Evolutionary conservation across 495 filamentous ascomycete genomes (phyloP).

Genomic region (Daldinia caldariorum): DNA sequence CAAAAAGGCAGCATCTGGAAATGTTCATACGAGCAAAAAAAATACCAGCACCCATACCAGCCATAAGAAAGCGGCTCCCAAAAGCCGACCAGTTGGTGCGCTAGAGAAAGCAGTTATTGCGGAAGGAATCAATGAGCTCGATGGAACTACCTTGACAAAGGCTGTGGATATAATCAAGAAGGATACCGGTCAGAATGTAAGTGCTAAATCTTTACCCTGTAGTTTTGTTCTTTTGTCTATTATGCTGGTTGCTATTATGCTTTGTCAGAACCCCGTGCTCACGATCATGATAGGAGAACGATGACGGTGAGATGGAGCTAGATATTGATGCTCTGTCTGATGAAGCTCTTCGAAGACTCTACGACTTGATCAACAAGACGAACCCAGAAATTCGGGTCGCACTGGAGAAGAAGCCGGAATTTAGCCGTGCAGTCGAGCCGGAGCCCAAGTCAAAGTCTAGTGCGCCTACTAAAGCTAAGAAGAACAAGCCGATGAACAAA

Average conservation of each 20-base stretch:
- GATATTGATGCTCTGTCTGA: constrained; percentile 87
- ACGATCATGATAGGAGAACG: constrained; percentile 61
- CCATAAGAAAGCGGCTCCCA: constrained; percentile 57
- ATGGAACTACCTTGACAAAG: constrained; percentile 75
- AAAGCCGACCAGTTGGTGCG: constrained; percentile 68
- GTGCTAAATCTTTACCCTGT: constrained; percentile 43
- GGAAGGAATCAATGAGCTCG: constrained; percentile 76
- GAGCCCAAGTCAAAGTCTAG: constrained; percentile 42
- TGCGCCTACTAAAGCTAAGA: constrained; percentile 76
- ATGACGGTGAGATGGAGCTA: constrained; percentile 87
- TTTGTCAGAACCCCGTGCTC: neutral
- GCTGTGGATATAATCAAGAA: constrained; percentile 91
- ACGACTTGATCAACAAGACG: constrained; percentile 76
- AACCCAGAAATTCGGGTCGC: constrained; percentile 61
- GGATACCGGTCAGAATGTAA: constrained; percentile 78
- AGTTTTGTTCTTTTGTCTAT: neutral
- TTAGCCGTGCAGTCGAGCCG: constrained; percentile 43
- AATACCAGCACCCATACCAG: constrained; percentile 53
- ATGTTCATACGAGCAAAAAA: constrained; percentile 60
- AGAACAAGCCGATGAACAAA: constrained; percentile 99
- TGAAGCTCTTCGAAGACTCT: constrained; percentile 76
- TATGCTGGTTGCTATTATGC: neutral
- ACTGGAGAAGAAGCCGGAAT: constrained; percentile 51
- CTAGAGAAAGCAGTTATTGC: constrained; percentile 89
- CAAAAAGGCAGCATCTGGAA: constrained; percentile 48